Percentiles rank a stretch among this genome's conserved stretches.
These are phyloP conservation scores for Phialophora tarda DNA, from an alignment of 2,329 filamentous ascomycete species.

Conservation along the genomic window DNA sequence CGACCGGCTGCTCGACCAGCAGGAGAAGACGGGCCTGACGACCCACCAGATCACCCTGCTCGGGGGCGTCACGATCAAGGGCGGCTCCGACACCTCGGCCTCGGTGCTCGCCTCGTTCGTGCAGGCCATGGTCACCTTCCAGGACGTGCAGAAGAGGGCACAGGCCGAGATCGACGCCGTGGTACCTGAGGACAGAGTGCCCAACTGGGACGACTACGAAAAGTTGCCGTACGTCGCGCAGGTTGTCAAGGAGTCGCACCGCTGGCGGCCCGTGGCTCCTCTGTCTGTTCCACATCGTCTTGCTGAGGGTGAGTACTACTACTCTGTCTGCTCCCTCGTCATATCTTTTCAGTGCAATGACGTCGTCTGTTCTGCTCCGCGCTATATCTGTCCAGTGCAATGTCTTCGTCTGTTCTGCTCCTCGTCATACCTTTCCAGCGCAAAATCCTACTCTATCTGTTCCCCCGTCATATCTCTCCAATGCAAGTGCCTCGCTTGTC, in stretches of 20 bases:
- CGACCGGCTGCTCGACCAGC: constrained; percentile 50
- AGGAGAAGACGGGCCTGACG: constrained; percentile 42
- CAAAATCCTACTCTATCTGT: too few species aligned
- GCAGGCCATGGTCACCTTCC: constrained; percentile 56
- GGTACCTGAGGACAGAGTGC: constrained; percentile 44
- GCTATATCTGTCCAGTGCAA: too few species aligned
- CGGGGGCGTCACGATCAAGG: constrained; percentile 42
- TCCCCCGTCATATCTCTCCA: too few species aligned
- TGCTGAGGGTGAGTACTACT: constrained; percentile 29
- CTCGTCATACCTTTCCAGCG: too few species aligned
- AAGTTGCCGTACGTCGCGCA: constrained; percentile 45
- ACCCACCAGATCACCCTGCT: constrained; percentile 51
- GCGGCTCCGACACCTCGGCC: constrained; percentile 50
- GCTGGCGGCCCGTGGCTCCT: constrained; percentile 52
- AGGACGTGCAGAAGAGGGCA: constrained; percentile 51
- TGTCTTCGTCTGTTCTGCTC: too few species aligned
- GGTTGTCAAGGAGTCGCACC: constrained; percentile 44
- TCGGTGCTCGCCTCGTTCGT: constrained; percentile 53
- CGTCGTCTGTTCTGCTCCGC: constrained; percentile 26
- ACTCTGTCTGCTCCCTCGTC: constrained; percentile 18
- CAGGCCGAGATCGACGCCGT: constrained; percentile 53
- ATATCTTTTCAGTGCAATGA: neutral
- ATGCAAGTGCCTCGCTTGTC: too few species aligned
- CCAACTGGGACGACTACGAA: constrained; percentile 42
- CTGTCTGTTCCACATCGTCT: constrained; percentile 56